These are phyloP conservation scores for Daedalea quercina DNA, from an alignment of 768 basidiomycete genomes.

Conservation along the genomic window DNA sequence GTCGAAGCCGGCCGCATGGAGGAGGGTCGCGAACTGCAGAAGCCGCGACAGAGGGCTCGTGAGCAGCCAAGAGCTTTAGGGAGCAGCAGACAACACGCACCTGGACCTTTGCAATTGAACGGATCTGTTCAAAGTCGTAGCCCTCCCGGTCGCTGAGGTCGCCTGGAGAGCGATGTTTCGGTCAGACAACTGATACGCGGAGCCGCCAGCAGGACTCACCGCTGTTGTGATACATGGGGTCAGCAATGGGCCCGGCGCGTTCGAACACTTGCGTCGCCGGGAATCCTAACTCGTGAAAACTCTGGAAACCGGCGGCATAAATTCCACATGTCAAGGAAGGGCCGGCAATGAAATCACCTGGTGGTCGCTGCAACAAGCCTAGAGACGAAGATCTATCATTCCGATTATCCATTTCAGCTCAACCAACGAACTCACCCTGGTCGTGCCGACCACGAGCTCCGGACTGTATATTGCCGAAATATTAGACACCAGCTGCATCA, in stretches of 20 bases:
- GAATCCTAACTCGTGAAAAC: slow-evolving; percentile 78
- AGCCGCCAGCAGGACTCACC: slow-evolving; percentile 31
- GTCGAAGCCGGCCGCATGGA: slow-evolving; percentile 65
- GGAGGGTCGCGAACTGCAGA: slow-evolving; percentile 55
- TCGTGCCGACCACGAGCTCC: slow-evolving; percentile 64
- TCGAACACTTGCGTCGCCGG: slow-evolving; percentile 87
- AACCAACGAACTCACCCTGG: no score
- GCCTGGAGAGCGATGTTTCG: slow-evolving; percentile 29
- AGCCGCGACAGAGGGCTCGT: not conserved
- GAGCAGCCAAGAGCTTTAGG: not conserved
- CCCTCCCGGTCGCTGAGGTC: slow-evolving; percentile 76
- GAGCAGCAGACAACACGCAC: slow-evolving; percentile 29
- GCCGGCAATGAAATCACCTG: slow-evolving; percentile 38
- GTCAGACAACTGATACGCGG: slow-evolving; percentile 2
- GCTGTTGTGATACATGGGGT: slow-evolving; percentile 87
- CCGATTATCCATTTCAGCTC: slow-evolving; percentile 16
- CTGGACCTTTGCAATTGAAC: slow-evolving; percentile 83
- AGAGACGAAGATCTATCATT: not conserved
- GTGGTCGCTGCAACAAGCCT: slow-evolving; percentile 91
- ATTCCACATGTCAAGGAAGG: not conserved
- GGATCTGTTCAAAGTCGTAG: slow-evolving; percentile 79
- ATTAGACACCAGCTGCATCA: slow-evolving; percentile 67
- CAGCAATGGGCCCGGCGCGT: slow-evolving; percentile 76
- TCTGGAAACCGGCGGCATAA: slow-evolving; percentile 31
- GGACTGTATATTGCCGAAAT: slow-evolving; percentile 77